Evolutionary conservation across 768 basidiomycete genomes (phyloP).

Genomic region (Agaricus subrufescens): DNA sequence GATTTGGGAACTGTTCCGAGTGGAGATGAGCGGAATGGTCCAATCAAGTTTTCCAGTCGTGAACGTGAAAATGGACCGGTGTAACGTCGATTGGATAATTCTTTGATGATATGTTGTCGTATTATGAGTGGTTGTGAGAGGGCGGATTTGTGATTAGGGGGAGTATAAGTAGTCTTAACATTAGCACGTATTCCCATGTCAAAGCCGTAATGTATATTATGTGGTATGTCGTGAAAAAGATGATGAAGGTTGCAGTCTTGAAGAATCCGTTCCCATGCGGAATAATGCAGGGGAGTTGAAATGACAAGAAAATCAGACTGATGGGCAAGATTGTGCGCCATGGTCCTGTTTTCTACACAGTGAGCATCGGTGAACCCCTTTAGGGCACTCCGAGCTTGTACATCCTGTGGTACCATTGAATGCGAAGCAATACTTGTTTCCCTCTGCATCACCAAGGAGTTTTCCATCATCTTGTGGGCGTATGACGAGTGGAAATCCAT

Average conservation of each 20-base stretch:
- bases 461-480: too few species aligned
- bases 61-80: conserved; percentile 17
- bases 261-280: conserved; percentile 16
- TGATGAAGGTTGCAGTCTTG: conserved; percentile 8
- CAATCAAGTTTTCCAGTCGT: conserved; percentile 27
- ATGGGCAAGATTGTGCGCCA: conserved; percentile 14
- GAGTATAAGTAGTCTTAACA: conserved; percentile 11
- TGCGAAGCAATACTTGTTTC: too few species aligned
- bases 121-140: conserved; percentile 10
- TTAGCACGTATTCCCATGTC: conserved; percentile 16
- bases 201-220: conserved; percentile 18
- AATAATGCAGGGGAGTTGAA: conserved; percentile 17
- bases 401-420: too few species aligned
- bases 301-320: conserved; percentile 16
- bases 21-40: conserved; percentile 36
- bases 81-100: conserved; percentile 8
- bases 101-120: conserved; percentile 13
- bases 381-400: too few species aligned
- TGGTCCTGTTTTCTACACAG: conserved; percentile 14
- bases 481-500: too few species aligned
- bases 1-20: conserved; percentile 34
- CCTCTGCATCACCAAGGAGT: too few species aligned
- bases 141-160: conserved; percentile 19
- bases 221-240: conserved; percentile 16
- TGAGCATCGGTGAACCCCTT: conserved; percentile 5